Percentiles rank a stretch among this genome's conserved stretches.
Evolutionary conservation across 129 eudicot species (phyloP).

Genomic region (Cynara cardunculus): DNA sequence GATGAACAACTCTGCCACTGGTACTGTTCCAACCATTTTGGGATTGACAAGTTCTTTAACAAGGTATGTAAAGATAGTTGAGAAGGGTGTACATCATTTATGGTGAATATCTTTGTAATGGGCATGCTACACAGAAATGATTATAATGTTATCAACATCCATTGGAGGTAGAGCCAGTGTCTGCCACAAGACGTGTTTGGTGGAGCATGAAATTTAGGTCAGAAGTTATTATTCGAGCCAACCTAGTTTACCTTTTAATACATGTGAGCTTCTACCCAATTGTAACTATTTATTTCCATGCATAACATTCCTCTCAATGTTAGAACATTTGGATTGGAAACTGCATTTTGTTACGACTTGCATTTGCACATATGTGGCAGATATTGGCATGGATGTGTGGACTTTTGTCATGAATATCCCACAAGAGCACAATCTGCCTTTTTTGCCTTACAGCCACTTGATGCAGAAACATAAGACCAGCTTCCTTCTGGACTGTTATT

Average conservation of each 20-base stretch:
- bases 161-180: not conserved
- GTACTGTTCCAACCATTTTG: conserved; percentile 63
- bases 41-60: conserved; percentile 83
- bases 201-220: not conserved
- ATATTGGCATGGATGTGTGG: not conserved
- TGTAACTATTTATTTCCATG: not conserved
- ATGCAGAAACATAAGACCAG: not conserved
- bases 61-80: conserved; percentile 43
- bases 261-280: not conserved
- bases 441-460: not conserved
- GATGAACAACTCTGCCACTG: conserved; percentile 30
- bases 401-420: not conserved
- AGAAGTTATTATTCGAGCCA: not conserved
- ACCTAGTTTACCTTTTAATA: not conserved
- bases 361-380: not conserved
- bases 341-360: no score
- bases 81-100: not conserved
- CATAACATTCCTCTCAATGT: not conserved
- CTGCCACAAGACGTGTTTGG: not conserved
- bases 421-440: not conserved
- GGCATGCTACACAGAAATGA: not conserved
- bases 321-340: not conserved
- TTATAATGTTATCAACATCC: not conserved
- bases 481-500: not conserved
- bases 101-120: not conserved